Percentiles rank a stretch among this genome's conserved stretches.
These are phyloP conservation scores for Anisodus tanguticus DNA, from an alignment of 257 asterid species.

Conservation along the genomic window DNA sequence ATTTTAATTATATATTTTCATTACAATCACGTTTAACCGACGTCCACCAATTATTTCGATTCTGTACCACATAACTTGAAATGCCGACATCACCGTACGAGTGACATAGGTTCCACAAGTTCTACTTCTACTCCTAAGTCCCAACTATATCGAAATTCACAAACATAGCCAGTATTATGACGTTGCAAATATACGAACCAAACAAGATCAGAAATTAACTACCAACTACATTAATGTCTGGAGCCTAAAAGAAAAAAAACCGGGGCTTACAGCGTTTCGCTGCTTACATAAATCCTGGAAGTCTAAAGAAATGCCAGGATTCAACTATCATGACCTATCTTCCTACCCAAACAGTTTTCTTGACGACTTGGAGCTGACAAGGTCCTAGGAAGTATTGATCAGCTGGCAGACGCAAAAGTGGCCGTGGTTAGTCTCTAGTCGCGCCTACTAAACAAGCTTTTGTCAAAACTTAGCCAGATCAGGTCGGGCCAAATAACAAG, in stretches of 20 bases:
- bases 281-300: background rate
- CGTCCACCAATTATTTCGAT: background rate
- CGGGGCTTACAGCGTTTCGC: background rate
- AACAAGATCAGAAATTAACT: too few species aligned
- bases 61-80: too few species aligned
- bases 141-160: background rate
- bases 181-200: background rate
- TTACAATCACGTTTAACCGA: too few species aligned
- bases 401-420: background rate
- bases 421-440: background rate
- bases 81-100: background rate
- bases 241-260: background rate
- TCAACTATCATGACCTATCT: too few species aligned
- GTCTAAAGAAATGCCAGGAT: too few species aligned
- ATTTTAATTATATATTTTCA: background rate
- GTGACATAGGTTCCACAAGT: too few species aligned
- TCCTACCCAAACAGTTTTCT: too few species aligned
- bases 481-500: background rate
- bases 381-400: too few species aligned
- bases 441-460: slow-evolving; percentile 8
- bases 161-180: background rate
- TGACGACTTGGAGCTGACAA: too few species aligned
- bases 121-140: too few species aligned
- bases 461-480: background rate
- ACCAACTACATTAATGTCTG: background rate